Percentiles rank a stretch among this genome's conserved stretches.
phyloP scores from a whole-genome alignment of 495 filamentous ascomycete species.

The Pseudevernia furfuracea region DNA sequence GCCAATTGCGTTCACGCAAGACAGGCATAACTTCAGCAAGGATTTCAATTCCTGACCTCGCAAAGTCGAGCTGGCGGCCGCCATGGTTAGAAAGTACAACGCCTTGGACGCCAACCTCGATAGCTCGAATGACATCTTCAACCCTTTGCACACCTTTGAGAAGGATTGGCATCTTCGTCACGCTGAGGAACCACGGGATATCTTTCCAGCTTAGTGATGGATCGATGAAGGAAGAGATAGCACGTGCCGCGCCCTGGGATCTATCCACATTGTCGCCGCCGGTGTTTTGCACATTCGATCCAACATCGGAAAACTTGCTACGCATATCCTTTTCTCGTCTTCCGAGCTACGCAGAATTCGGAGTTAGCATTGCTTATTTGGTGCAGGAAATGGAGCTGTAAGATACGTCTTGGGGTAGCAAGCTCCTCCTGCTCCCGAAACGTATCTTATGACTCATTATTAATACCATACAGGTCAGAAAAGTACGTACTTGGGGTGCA shows the following conservation, averaged over 20 bases:
- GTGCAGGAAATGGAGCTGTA: background rate
- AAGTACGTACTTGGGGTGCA: conserved; percentile 75
- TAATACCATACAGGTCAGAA: too few species aligned
- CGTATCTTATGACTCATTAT: background rate
- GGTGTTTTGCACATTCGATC: conserved; percentile 68
- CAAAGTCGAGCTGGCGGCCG: conserved; percentile 91
- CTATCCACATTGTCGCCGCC: conserved; percentile 63
- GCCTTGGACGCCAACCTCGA: conserved; percentile 77
- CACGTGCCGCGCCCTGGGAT: conserved; percentile 82
- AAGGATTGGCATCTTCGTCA: conserved; percentile 94
- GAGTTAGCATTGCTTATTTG: background rate
- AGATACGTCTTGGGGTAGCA: background rate
- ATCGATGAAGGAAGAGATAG: conserved; percentile 94
- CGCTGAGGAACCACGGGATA: conserved; percentile 85
- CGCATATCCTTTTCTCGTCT: conserved; percentile 95
- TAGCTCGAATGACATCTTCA: conserved; percentile 83
- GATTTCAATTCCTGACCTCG: conserved; percentile 84
- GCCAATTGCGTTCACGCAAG: conserved; percentile 70
- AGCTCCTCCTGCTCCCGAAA: background rate
- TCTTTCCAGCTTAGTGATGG: conserved; percentile 85
- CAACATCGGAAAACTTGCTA: conserved; percentile 78
- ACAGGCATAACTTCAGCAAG: conserved; percentile 95
- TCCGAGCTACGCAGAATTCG: background rate
- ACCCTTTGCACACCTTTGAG: conserved; percentile 95
- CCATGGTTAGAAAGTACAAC: conserved; percentile 97